Evolutionary conservation across 1,139 yeast genomes (phyloP).

Genomic region (Taphrina flavorubra): DNA sequence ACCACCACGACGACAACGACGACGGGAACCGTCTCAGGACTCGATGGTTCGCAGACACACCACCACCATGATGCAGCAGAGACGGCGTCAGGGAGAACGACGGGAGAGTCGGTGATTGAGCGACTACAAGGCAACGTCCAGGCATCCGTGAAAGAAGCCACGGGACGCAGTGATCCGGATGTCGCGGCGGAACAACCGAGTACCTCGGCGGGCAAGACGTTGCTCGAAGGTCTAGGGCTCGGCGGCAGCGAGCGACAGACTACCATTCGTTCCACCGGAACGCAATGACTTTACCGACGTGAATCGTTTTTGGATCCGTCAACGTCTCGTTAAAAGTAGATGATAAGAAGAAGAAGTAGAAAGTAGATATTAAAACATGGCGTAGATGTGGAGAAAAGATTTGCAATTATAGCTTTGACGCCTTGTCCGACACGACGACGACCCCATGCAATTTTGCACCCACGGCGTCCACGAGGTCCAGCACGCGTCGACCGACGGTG

Average conservation of each 20-base stretch:
- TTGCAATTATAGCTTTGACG: constrained; percentile 1
- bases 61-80: background rate
- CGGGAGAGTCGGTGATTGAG: constrained; percentile 22
- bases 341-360: background rate
- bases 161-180: constrained; percentile 11
- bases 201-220: constrained; percentile 1
- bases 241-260: constrained; percentile 22
- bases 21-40: background rate
- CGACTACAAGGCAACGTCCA: constrained; percentile 14
- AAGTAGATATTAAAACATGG: background rate
- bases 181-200: constrained; percentile 10
- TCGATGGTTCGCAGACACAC: background rate
- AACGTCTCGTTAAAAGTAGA: background rate
- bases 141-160: constrained; percentile 12
- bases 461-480: constrained; percentile 27
- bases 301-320: background rate
- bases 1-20: background rate
- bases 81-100: background rate
- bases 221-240: constrained; percentile 18
- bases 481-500: constrained; percentile 30
- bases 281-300: background rate
- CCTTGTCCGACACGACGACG: constrained; percentile 7
- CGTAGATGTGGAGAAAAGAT: background rate
- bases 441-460: constrained; percentile 5
- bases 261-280: background rate